Base-by-base conservation (phyloP, 108 stramenopile genomes). In the Nitzschia sp. region DNA sequence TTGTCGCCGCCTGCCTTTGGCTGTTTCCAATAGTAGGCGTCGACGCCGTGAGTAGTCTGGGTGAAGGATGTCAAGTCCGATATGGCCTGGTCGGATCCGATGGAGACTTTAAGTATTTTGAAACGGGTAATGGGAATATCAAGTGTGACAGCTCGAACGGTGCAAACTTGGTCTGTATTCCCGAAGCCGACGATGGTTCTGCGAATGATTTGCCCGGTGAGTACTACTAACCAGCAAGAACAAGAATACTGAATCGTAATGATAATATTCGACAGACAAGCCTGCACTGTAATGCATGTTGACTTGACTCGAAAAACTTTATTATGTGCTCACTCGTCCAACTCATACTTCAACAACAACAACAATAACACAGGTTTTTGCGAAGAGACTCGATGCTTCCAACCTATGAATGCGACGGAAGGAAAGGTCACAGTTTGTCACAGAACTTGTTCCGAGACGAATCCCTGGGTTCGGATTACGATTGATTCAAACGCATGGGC, bases 401-500 rank as follows among this genome's bases (percentile, higher is more conserved):
- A 11, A 50, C 48, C 48, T 11, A 4, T 4, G 4, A 16, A 21
- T 5, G 48, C 9, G 4, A 50, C 48, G 16, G 4, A 19, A 11
- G 48, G 48, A 11, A 50, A 50, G 19, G 48, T 50, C 4, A 19
- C 48, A 21, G 48, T 50, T 21, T 50, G 48, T 21, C 48, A 50
- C 48, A 50, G 48, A 50, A 50, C 48, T 22, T 50, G 48, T 50
- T 21, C 19, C 17, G 48, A 50, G 19, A 50, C 48, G 19, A 50
- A 50, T 21, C 48, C 48, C 8, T 50, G 48, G 48, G 48, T 50
- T 4, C 13, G 48, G 19, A 50, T 50, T 22, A 50, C 48, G 19
- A 50, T 50, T 50, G 48, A 50, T 21, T 50, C 48, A 5, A n/a
- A 8, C 19, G 48, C 48, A 11, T 50, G 48, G 48, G 4, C 19